Percentiles rank a stretch among this genome's conserved stretches.
Evolutionary conservation across 2,329 filamentous ascomycete genomes (phyloP).

Genomic region (Penicillium palitans): DNA sequence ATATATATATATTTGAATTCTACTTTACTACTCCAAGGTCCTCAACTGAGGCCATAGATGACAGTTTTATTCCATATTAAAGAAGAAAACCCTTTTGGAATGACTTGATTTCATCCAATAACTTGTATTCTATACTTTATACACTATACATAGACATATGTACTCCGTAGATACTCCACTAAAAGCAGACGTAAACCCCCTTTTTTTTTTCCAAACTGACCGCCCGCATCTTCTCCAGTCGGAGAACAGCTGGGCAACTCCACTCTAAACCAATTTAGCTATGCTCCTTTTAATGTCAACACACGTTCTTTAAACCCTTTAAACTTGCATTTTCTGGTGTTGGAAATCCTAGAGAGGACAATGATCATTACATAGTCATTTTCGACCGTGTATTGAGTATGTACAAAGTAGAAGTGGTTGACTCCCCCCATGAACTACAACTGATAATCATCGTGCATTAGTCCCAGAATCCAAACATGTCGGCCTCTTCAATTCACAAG

Average conservation of each 20-base stretch:
- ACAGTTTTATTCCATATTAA: not conserved
- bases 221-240: constrained; percentile 27
- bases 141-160: no score
- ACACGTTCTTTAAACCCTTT: not conserved
- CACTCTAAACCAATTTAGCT: constrained; percentile 30
- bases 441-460: constrained; percentile 19
- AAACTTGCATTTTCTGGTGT: not conserved
- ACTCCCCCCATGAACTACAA: constrained; percentile 13
- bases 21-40: not conserved
- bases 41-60: not conserved
- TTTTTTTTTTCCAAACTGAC: constrained; percentile 16
- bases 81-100: not conserved
- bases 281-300: constrained; percentile 30
- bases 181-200: not conserved
- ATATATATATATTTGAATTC: not conserved
- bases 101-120: not conserved
- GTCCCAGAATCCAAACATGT: constrained; percentile 28
- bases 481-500: constrained; percentile 21
- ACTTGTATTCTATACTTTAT: not conserved
- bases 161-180: not conserved
- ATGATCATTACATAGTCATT: constrained; percentile 6
- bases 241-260: constrained; percentile 29
- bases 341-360: constrained; percentile 9
- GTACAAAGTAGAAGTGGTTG: constrained; percentile 3
- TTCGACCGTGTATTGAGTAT: constrained; percentile 17